phyloP scores from a whole-genome alignment of 768 basidiomycete genomes.

The Amanita subjunquillea region DNA sequence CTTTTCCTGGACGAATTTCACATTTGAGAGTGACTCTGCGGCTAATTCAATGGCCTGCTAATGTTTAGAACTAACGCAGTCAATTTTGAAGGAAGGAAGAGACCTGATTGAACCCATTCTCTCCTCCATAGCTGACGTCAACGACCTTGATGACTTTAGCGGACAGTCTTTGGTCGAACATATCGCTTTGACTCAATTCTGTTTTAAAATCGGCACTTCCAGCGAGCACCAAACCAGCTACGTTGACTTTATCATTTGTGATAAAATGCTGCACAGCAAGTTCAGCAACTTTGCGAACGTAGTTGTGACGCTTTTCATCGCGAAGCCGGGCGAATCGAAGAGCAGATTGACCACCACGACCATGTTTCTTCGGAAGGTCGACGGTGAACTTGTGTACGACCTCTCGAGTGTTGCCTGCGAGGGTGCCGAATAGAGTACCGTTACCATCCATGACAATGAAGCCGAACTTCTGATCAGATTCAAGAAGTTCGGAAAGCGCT shows the following conservation, averaged over 20 bases:
- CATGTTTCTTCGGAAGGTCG: conserved; percentile 98
- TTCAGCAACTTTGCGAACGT: conserved; percentile 98
- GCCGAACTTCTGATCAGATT: conserved; percentile 95
- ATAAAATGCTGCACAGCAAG: conserved; percentile 96
- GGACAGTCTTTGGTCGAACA: conserved; percentile 84
- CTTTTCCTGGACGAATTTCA: conserved; percentile 99
- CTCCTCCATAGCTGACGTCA: conserved; percentile 96
- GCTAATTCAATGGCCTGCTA: conserved; percentile 90
- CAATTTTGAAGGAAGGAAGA: conserved; percentile 10
- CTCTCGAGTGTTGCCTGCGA: conserved; percentile 95
- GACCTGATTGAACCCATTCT: conserved; percentile 99
- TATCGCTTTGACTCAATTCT: conserved; percentile 89
- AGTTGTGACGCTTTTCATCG: conserved; percentile 99
- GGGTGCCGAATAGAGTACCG: conserved; percentile 90
- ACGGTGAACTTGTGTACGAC: conserved; percentile 98
- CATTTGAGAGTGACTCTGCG: conserved; percentile 90
- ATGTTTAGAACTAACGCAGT: background rate
- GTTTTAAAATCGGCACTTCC: conserved; percentile 99
- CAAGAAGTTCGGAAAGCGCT: conserved; percentile 89
- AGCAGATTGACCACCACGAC: conserved; percentile 99
- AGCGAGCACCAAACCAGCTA: conserved; percentile 89
- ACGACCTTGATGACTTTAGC: conserved; percentile 97
- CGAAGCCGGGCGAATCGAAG: conserved; percentile 99
- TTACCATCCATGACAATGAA: conserved; percentile 99
- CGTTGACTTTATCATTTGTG: conserved; percentile 96